A percentile compares a stretch with the other conserved stretches of the same genome.
These are phyloP conservation scores for Aspergillus conjunctus DNA, from an alignment of 495 filamentous ascomycete species.

Conservation along the genomic window DNA sequence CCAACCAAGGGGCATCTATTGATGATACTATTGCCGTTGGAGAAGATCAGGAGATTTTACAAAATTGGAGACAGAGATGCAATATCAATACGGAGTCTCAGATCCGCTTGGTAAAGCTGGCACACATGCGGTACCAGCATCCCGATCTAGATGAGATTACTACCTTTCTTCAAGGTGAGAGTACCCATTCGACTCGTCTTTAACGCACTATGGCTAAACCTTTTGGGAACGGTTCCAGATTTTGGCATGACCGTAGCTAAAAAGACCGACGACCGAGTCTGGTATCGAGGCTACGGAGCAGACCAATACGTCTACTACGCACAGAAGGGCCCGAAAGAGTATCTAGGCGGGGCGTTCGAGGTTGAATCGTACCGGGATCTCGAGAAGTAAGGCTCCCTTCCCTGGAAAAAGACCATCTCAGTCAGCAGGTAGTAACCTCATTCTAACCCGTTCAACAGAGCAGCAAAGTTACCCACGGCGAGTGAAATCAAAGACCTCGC, in stretches of 20 bases:
- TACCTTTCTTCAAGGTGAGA: too few species aligned
- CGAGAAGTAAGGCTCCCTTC: neutral
- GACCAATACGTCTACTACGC: conserved; percentile 60
- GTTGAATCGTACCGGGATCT: neutral
- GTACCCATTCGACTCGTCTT: too few species aligned
- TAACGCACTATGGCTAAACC: too few species aligned
- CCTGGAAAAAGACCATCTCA: too few species aligned
- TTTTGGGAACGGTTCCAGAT: too few species aligned
- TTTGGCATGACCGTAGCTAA: conserved; percentile 58
- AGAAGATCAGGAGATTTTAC: conserved; percentile 23
- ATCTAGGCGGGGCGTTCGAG: conserved; percentile 48
- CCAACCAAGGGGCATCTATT: conserved; percentile 4
- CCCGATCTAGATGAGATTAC: conserved; percentile 46
- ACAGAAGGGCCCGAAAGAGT: conserved; percentile 49
- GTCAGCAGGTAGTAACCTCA: neutral
- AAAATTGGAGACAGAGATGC: conserved; percentile 35
- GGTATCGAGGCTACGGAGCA: conserved; percentile 59
- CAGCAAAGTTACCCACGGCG: conserved; percentile 1
- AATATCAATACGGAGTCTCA: conserved; percentile 37
- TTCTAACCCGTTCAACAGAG: neutral
- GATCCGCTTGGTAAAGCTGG: conserved; percentile 38
- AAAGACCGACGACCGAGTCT: conserved; percentile 51
- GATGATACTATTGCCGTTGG: conserved; percentile 35
- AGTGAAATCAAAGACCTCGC: conserved; percentile 6
- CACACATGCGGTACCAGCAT: conserved; percentile 56